A percentile compares a stretch with the other conserved stretches of the same genome.
These are phyloP conservation scores for Ogataea zsoltii DNA, from an alignment of 805 yeast genomes.

Conservation along the genomic window DNA sequence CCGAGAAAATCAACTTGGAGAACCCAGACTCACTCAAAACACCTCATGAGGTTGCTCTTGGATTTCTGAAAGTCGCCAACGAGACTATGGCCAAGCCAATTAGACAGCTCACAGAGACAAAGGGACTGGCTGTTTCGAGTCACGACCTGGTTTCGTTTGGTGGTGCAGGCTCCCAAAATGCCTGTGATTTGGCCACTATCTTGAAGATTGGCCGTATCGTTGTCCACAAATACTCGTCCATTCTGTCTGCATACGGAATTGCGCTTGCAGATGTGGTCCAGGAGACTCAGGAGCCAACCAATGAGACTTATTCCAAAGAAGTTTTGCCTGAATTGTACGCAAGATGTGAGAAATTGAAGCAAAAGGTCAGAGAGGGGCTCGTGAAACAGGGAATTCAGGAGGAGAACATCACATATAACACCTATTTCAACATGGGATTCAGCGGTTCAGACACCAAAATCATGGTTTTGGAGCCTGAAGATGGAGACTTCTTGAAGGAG, in stretches of 20 bases:
- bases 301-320: conserved; percentile 14
- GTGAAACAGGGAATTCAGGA: conserved; percentile 29
- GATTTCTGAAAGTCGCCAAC: conserved; percentile 76
- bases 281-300: conserved; percentile 33
- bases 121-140: conserved; percentile 60
- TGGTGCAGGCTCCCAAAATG: conserved; percentile 89
- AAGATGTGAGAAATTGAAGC: conserved; percentile 21
- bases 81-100: conserved; percentile 87
- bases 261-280: conserved; percentile 50
- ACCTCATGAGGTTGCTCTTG: conserved; percentile 68
- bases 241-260: conserved; percentile 52
- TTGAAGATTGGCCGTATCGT: conserved; percentile 64
- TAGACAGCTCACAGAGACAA: conserved; percentile 74
- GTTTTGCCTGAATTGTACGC: conserved; percentile 12
- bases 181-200: conserved; percentile 65
- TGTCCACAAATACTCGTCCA: conserved; percentile 65
- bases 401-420: conserved; percentile 17
- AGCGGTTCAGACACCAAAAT: conserved; percentile 79
- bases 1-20: conserved; percentile 50
- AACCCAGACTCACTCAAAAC: conserved; percentile 39
- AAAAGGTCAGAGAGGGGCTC: conserved; percentile 27
- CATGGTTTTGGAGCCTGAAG: conserved; percentile 49
- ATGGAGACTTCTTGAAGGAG: conserved; percentile 37
- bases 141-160: conserved; percentile 79
- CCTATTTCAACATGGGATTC: conserved; percentile 69